A percentile compares a stretch with the other conserved stretches of the same genome.
Conservation (phyloP, 129 eudicot genomes). For the Dittrichia graveolens region DNA sequence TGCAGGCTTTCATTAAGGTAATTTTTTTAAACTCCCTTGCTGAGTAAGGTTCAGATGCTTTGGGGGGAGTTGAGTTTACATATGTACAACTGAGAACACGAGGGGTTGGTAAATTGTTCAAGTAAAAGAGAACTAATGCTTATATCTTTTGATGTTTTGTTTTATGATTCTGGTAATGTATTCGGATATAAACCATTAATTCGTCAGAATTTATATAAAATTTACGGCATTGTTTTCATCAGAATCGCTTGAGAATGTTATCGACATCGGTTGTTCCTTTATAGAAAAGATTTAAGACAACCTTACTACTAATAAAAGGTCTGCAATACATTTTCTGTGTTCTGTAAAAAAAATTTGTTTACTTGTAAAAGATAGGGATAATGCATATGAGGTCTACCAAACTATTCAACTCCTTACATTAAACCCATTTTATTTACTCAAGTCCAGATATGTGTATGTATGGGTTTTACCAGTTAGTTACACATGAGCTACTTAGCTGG, state of each 20-base stretch:
- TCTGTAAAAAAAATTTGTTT: too few species aligned
- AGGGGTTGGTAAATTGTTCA: slow-evolving; percentile 31
- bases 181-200: slow-evolving; percentile 18
- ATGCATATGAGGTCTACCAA: too few species aligned
- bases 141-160: slow-evolving; percentile 15
- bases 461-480: too few species aligned
- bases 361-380: too few species aligned
- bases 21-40: slow-evolving; percentile 24
- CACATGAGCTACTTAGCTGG: too few species aligned
- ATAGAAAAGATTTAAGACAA: too few species aligned
- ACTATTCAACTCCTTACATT: too few species aligned
- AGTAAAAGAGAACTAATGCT: slow-evolving; percentile 21
- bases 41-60: slow-evolving; percentile 8
- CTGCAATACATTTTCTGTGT: too few species aligned
- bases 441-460: too few species aligned
- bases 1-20: slow-evolving; percentile 75
- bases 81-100: slow-evolving; percentile 43
- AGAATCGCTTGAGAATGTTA: neutral
- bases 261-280: too few species aligned
- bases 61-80: slow-evolving; percentile 38
- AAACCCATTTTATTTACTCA: too few species aligned
- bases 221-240: neutral
- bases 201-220: neutral
- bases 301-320: too few species aligned
- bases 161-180: slow-evolving; percentile 24